Percentiles rank a stretch among this genome's conserved stretches.
These are phyloP conservation scores for Trichothecium roseum DNA, from an alignment of 2,329 filamentous ascomycete genomes.

Conservation along the genomic window DNA sequence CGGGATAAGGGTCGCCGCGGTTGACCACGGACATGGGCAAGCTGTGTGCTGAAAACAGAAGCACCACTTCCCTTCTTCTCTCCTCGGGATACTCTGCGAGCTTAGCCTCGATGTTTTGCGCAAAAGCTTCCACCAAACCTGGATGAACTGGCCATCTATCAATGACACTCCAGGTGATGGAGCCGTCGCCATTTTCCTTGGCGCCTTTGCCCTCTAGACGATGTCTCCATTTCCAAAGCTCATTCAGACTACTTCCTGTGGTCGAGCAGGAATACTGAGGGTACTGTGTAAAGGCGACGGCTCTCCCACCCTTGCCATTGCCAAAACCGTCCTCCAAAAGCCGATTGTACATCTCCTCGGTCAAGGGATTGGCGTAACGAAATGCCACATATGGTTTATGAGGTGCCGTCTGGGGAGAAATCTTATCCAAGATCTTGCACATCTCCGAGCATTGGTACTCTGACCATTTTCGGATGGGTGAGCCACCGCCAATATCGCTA, in stretches of 20 bases:
- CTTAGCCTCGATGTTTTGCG: constrained; percentile 80
- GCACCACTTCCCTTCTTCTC: constrained; percentile 65
- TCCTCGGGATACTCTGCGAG: constrained; percentile 77
- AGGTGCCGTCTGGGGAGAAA: constrained; percentile 85
- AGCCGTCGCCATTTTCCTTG: constrained; percentile 42
- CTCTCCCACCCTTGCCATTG: constrained; percentile 77
- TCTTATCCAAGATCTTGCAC: constrained; percentile 91
- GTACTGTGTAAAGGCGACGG: constrained; percentile 96
- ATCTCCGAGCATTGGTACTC: constrained; percentile 90
- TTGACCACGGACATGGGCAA: constrained; percentile 97
- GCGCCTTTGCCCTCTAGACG: constrained; percentile 68
- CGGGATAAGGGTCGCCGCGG: constrained; percentile 82
- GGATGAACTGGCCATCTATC: constrained; percentile 93
- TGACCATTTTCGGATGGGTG: constrained; percentile 95
- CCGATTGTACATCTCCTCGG: constrained; percentile 82
- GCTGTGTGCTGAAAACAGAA: constrained; percentile 92
- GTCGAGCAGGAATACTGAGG: constrained; percentile 98
- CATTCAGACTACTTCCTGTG: constrained; percentile 90
- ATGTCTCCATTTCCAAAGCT: constrained; percentile 95
- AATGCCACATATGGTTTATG: constrained; percentile 98
- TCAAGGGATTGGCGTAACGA: constrained; percentile 86
- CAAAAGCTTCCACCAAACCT: constrained; percentile 85
- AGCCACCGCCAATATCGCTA: constrained; percentile 89
- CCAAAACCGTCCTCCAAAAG: constrained; percentile 86
- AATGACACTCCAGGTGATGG: constrained; percentile 93